Evolutionary conservation across 1,284 basidiomycete genomes (phyloP), one percentile per base, ranked within the genome.

Genomic region (Ustilago trichophora): DNA sequence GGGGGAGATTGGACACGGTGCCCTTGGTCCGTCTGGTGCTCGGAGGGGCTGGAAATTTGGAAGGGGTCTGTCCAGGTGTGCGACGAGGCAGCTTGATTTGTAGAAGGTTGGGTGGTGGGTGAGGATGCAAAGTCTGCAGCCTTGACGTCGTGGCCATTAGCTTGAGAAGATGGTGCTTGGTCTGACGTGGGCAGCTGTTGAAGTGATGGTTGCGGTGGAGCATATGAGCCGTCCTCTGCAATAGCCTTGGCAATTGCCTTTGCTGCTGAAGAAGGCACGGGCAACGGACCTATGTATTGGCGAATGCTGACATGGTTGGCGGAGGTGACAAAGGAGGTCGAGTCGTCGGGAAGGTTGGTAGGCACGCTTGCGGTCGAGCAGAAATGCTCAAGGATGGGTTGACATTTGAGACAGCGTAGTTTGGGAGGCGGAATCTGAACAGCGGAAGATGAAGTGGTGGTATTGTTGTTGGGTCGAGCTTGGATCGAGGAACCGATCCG

Each of bases 201-300:
- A 16, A 10, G 19, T 24, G 36, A 33, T 3, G 32, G 4, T 15
- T 24, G 9, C 21, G 35, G 29, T 26, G 37, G 19, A 34, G 33
- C 18, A 29, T 44, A 52, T 4, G 44, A 18, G 29, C 13, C 36
- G 21, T 75, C 73, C 15, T 68, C 53, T 15, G 45, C 47, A 3
- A 75, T 68, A 21, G 71, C 71, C 3, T 25, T 35, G 7, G 73
- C 73, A 15, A 67, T 33, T 15, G 52, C 56, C 16, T 36, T 56
- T 5, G 73, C 71, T 3, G 47, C 34, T n/a, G 54, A 43, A 6
- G 56, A 27, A 2, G 66, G 37, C 0, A 72, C 72, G 6, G 72
- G 64, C 3, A 56, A 22, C 15, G 73, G 73, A 2, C 73, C 73
- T 21, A 76, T 53, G 43, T 59, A 76, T 32, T 57, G 42, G 19